Evolutionary conservation across 164 flowering plant species (phyloP), one percentile per base, ranked within the genome.

Genomic region (Vitis riparia): DNA sequence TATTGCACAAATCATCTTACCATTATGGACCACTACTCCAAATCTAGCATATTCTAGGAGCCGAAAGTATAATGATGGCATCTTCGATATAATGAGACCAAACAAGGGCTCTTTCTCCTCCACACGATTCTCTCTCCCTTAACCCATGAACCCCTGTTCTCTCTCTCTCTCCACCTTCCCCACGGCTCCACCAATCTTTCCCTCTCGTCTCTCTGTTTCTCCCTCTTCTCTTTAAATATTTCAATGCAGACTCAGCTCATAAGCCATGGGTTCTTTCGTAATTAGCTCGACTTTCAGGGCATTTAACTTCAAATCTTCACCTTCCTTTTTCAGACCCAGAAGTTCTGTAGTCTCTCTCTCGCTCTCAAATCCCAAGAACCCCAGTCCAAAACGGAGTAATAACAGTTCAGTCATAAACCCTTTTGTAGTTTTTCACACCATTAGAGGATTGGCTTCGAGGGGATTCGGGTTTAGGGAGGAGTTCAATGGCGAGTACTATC

Each of bases 371-470:
- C 51, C 75, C 14, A 37, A 70, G 69, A 14, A 59, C 68, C 73
- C 62, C 19, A 59, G 62, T 0, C 29, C 55, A 0, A 23, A n/a
- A 6, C 27, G 37, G 44, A 68, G 27, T 30, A 71, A 72, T 67
- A 15, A 50, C 55, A 37, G 37, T 27, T 64, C 57, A 8, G 63
- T 71, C 27, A 2, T 30, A 10, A 79, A 71, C 56, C 90, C 81
- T 75, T 52, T 50, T 81, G 52, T 86, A 17, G 23, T 83, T 67
- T 13, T 90, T 15, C 78, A 76, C n/a, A 63, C 70, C 30, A 47
- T 87, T 72, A 84, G 63, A 71, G 61, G 65, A 5, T 73, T 83
- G 2, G 73, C 80, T 0, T 47, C 56, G 69, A 65, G 79, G 85
- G 88, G 78, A 23, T 55, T 79, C 79, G 1, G 37, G 71, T 56